Base-by-base conservation (phyloP, 345 rosid species). In the Brassica incana region DNA sequence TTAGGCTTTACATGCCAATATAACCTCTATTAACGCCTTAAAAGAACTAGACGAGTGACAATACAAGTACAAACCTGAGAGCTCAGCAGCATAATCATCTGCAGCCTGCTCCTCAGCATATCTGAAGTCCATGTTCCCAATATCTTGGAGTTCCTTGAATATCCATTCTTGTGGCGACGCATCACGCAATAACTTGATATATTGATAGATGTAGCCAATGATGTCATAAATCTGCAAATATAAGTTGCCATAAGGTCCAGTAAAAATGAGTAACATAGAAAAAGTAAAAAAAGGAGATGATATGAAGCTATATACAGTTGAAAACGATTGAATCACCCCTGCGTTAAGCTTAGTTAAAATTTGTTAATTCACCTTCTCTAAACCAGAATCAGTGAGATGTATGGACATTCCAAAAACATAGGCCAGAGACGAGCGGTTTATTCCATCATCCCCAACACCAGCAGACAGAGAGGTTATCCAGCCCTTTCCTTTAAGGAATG, bases 51-150 rank as follows among this genome's bases (percentile, higher is more conserved):
- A 77, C 7, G 32, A 68, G 12, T 48, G 16, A 38, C 75, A 70
- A 70, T 76, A 25, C 65, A 79, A 73, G 56, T 12, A 81, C 75
- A 67, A 59, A 95, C 99, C 99, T 84, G 99, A 90, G 78, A 95
- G 99, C 72, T 90, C 90, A 50, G 94, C 89, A 82, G 99, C 97
- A 89, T 95, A 95, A 76, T 91, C 98, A 88, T 93, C 99, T 81
- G 90, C 98, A 77, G 97, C 88, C 84, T 89, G 91, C 81, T 95
- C 96, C 88, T 95, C 99, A 33, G 95, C 93, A 87, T 89, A 95
- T 78, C 88, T 88, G 45, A 95, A 93, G 77, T 91, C 98, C 94
- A 95, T 87, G 85, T 91, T 91, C 48, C 90, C 94, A 81, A 95
- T 95, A 86, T 91, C 93, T 79, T 95, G 96, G 72, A 95, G 91